Evolutionary conservation across 2,329 filamentous ascomycete genomes (phyloP), one percentile per base, ranked within the genome.

Genomic region (Rachicladosporium sp.): DNA sequence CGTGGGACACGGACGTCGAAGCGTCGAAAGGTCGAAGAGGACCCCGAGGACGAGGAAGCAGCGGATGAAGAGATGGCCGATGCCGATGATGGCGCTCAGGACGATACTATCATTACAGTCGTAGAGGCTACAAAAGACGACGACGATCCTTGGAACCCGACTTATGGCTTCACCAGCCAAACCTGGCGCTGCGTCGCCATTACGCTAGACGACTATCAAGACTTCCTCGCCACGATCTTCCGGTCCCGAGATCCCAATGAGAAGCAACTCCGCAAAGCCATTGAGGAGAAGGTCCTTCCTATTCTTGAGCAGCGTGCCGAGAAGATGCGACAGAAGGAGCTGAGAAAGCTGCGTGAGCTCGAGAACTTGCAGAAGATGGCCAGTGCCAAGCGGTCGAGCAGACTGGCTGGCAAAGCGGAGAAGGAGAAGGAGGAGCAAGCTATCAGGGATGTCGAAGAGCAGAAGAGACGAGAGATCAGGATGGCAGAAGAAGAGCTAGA

Each of bases 121-220:
- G 49, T 56, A 46, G 54, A 63, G 39, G 55, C 40, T 6, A 11
- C 31, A 4, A 50, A 52, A 3, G 53, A 53, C 29, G 52, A 61
- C 7, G 57, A 61, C 10, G 21, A 15, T n/a, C 62, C 61, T n/a
- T 27, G 23, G 23, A 27, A 27, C 23, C 23, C 23, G 23, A 27
- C 23, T 27, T 59, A 53, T 44, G 78, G 79, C 1, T 70, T 89
- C 11, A 82, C 79, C 11, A 80, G 78, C 5, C 82, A 80, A 63
- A 83, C 74, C 45, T 98, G 91, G 89, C 87, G 95, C 58, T 95
- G 88, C 54, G 55, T 98, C 32, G 91, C 87, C 31, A 74, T 94
- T 39, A 85, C 80, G 1, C 64, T 93, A 12, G 68, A 78, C 11
- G 85, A 98, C 38, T 84, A 93, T 46, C 75, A 74, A 38, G 61